These are phyloP conservation scores for Blastobotrys serpentis DNA, from an alignment of 1,139 yeast genomes.

Conservation along the genomic window DNA sequence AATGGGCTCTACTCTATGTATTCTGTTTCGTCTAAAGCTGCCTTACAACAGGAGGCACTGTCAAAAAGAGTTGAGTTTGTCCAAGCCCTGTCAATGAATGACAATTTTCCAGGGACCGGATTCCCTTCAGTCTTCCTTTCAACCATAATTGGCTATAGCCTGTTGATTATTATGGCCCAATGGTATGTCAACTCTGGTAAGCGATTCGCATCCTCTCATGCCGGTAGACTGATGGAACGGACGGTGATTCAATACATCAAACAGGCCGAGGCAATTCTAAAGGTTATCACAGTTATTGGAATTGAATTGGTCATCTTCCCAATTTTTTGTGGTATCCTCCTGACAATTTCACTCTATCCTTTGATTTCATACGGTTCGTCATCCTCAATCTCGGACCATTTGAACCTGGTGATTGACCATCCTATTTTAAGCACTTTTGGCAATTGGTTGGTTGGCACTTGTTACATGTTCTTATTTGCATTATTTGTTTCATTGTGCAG, in stretches of 20 bases:
- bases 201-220: conserved; percentile 22
- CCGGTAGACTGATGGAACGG: conserved; percentile 21
- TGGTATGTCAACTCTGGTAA: conserved; percentile 23
- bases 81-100: not conserved
- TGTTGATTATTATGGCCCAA: conserved; percentile 18
- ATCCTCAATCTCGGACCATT: conserved; percentile 7
- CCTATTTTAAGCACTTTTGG: conserved; percentile 32
- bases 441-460: conserved; percentile 78
- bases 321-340: conserved; percentile 74
- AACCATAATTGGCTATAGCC: conserved; percentile 24
- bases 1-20: not conserved
- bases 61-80: not conserved
- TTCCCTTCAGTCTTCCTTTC: conserved; percentile 22
- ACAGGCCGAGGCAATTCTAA: conserved; percentile 55
- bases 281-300: conserved; percentile 71
- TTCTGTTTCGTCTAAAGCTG: not conserved
- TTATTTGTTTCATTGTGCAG: conserved; percentile 83
- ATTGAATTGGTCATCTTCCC: conserved; percentile 86
- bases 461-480: conserved; percentile 86
- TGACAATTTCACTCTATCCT: conserved; percentile 60
- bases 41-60: conserved; percentile 2
- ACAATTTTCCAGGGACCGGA: conserved; percentile 17
- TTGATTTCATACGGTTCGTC: conserved; percentile 25
- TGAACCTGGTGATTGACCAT: conserved; percentile 18
- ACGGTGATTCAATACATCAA: conserved; percentile 25